A percentile compares a stretch with the other conserved stretches of the same genome.
These are phyloP conservation scores for Trichoderma sp. DNA, from an alignment of 2,329 filamentous ascomycete species.

Conservation along the genomic window DNA sequence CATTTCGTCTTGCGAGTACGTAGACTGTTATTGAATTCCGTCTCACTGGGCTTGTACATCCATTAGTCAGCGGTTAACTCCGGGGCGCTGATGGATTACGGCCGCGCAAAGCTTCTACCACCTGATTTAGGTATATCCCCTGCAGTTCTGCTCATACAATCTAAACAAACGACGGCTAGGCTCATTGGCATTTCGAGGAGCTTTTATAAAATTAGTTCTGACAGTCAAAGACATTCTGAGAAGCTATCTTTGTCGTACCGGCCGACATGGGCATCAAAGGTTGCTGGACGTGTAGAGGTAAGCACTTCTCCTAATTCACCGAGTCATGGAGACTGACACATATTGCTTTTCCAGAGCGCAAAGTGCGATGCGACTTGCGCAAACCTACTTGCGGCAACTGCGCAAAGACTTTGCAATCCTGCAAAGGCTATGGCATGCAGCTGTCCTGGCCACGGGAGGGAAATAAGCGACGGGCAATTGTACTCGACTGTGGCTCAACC, in stretches of 20 bases:
- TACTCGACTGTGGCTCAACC: neutral
- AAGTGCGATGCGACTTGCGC: slow-evolving; percentile 22
- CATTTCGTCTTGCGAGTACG: neutral
- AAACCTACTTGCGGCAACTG: slow-evolving; percentile 25
- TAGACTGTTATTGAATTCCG: neutral
- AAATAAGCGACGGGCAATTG: slow-evolving; percentile 20
- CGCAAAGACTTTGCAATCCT: slow-evolving; percentile 7
- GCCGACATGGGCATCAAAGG: slow-evolving; percentile 10
- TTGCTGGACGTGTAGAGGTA: slow-evolving; percentile 20
- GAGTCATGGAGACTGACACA: neutral
- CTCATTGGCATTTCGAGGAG: neutral
- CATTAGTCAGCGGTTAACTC: slow-evolving; percentile 9
- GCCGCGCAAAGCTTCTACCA: neutral
- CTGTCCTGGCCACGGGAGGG: slow-evolving; percentile 28
- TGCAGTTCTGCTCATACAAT: neutral
- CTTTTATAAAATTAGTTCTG: neutral
- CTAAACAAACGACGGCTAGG: neutral
- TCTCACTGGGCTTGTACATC: neutral
- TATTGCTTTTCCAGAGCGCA: neutral
- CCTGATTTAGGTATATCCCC: no score
- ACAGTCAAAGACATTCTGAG: neutral
- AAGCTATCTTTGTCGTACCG: neutral
- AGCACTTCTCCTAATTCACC: neutral
- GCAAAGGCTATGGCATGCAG: slow-evolving; percentile 28
- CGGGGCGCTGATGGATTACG: neutral